Evolutionary conservation across 139 green algal genomes (phyloP), one percentile per base, ranked within the genome.

Genomic region (Auxenochlorella pyrenoidosa): DNA sequence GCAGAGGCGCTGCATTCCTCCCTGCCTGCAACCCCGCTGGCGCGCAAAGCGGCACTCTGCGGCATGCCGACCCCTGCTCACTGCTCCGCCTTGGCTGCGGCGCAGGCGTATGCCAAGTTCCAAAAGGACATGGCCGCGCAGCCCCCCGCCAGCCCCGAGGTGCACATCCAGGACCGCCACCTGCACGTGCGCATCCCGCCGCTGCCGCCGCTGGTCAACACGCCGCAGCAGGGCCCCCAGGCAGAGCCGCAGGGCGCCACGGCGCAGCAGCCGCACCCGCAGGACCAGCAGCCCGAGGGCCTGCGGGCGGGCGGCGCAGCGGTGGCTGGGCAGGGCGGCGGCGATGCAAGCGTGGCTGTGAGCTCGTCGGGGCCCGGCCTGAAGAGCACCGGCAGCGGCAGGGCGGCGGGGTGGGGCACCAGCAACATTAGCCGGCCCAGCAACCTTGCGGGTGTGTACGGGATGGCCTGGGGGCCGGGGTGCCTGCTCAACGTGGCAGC

Each of bases 91-190:
- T 63, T 24, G 15, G 2, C 15, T 22, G 2, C 2, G 32, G 28
- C 21, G 22, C 82, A 92, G 89, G 89, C 89, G 3, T 85, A 82
- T 68, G 43, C 63, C 40, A 92, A 92, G 71, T 86, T 86, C 77
- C 78, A 65, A 26, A 88, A 88, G 70, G 86, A 90, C 43, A 78
- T 87, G 40, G 63, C 60, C 3, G 65, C 71, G 1, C 36, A 75
- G 72, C 72, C 30, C 0, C 81, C 81, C 10, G 8, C 16, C 63
- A 78, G 81, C 81, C 81, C 81, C 12, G 80, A 85, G 36, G 63
- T 76, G 6, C 0, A 13, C 10, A 76, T 85, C 8, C 34, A 21
- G 30, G 60, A 85, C 15, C 63, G 40, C 0, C 15, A 84, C 6
- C 28, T 54, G 36, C 38, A n/a, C 30, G 66, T 85, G 63, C 40